Evolutionary conservation across 495 filamentous ascomycete genomes (phyloP).

Genomic region (Cercophora scortea): DNA sequence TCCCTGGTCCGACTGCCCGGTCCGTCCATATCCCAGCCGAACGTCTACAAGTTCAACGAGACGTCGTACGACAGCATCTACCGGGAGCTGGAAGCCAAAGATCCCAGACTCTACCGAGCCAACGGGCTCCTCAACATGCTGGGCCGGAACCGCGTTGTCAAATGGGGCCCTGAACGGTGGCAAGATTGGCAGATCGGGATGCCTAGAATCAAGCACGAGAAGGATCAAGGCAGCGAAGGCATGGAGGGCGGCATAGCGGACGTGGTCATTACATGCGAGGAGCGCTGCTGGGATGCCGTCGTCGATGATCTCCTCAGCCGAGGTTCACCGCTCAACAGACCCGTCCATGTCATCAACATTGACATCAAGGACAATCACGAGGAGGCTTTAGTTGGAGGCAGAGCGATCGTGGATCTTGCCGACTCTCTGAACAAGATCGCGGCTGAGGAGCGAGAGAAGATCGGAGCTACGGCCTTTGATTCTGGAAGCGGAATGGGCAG

Average conservation of each 20-base stretch:
- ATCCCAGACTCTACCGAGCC: conserved; percentile 77
- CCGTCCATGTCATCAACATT: conserved; percentile 95
- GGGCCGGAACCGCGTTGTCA: conserved; percentile 81
- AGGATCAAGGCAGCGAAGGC: conserved; percentile 65
- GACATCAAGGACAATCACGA: conserved; percentile 99
- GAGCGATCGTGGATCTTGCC: conserved; percentile 87
- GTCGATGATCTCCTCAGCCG: conserved; percentile 86
- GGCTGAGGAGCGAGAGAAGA: conserved; percentile 59
- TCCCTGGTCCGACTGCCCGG: conserved; percentile 91
- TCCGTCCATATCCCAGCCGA: conserved; percentile 82
- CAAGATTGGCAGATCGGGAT: conserved; percentile 92
- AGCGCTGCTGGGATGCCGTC: conserved; percentile 97
- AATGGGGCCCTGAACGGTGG: conserved; percentile 95
- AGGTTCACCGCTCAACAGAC: conserved; percentile 74
- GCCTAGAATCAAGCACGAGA: conserved; percentile 58
- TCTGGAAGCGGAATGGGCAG: conserved; percentile 58
- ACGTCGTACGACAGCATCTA: conserved; percentile 92
- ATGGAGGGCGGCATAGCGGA: conserved; percentile 89
- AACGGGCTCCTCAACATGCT: conserved; percentile 97
- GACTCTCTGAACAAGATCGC: conserved; percentile 80
- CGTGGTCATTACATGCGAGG: conserved; percentile 94
- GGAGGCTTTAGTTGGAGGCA: conserved; percentile 84
- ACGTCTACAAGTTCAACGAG: conserved; percentile 94
- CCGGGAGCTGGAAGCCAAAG: conserved; percentile 74
- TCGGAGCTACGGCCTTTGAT: conserved; percentile 58